Conservation (phyloP, 139 green algal species). For the Coelastrella sp. region DNA sequence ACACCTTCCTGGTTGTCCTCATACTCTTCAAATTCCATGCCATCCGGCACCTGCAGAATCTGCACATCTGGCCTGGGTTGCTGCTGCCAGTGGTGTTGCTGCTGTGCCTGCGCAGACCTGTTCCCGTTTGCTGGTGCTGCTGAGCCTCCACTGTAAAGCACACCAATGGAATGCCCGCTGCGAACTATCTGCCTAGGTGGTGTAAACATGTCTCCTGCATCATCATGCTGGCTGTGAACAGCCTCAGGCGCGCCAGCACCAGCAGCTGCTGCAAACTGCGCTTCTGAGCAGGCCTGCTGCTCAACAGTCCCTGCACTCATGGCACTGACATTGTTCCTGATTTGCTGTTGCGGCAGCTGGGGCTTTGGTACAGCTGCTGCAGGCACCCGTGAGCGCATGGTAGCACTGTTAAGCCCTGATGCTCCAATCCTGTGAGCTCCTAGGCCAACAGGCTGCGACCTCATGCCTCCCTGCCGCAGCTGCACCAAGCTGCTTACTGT, state of each 20-base stretch:
- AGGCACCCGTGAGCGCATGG: neutral
- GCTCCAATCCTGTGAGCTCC: neutral
- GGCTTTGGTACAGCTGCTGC: neutral
- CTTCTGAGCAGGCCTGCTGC: too few species aligned
- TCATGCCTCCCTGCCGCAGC: neutral
- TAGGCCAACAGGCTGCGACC: neutral
- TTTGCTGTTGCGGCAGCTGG: too few species aligned
- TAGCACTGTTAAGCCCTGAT: neutral
- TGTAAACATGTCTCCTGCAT: neutral
- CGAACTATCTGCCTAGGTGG: constrained; percentile 13
- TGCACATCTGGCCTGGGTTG: neutral
- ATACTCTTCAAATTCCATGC: neutral
- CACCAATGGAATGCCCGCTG: neutral
- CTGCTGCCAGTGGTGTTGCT: neutral
- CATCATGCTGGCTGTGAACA: too few species aligned
- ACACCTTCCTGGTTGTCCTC: neutral
- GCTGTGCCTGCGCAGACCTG: neutral
- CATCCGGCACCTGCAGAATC: neutral
- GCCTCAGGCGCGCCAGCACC: neutral
- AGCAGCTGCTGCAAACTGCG: neutral
- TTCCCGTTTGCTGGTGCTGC: neutral
- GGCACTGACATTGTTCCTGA: too few species aligned
- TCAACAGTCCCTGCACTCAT: too few species aligned
- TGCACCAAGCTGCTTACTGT: neutral
- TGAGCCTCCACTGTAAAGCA: neutral